Conservation (phyloP, 805 yeast genomes). For the Starmerella bombi region DNA sequence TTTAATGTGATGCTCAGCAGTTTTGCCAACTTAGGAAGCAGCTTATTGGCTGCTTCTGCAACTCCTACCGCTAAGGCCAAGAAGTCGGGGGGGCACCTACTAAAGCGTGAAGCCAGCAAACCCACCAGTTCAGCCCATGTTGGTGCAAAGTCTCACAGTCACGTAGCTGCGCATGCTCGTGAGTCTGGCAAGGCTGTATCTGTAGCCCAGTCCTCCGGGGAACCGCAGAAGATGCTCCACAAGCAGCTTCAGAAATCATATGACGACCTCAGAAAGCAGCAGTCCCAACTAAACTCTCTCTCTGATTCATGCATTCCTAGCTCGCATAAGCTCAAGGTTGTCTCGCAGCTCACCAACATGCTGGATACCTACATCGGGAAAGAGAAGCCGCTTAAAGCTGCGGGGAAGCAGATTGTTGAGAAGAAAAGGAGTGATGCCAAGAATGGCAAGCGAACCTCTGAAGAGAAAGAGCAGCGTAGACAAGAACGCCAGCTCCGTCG, state of each 20-base stretch:
- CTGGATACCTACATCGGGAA: slow-evolving; percentile 3
- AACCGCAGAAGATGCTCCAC: neutral
- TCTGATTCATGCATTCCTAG: slow-evolving; percentile 6
- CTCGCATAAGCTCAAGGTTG: slow-evolving; percentile 6
- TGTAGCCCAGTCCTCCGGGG: neutral
- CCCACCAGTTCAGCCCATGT: neutral
- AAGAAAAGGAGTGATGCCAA: neutral
- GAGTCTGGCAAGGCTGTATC: no score
- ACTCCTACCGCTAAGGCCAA: neutral
- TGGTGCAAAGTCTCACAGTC: neutral
- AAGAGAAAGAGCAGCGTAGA: neutral
- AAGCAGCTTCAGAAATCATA: slow-evolving; percentile 1
- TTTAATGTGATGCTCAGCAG: slow-evolving; percentile 2
- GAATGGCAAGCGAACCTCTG: slow-evolving; percentile 1
- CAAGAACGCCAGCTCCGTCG: neutral
- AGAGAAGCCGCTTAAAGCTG: slow-evolving; percentile 5
- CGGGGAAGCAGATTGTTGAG: slow-evolving; percentile 3
- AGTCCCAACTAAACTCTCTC: slow-evolving; percentile 5
- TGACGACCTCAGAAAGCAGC: slow-evolving; percentile 5
- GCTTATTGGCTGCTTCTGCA: neutral
- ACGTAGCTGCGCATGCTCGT: neutral
- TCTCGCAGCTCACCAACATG: neutral
- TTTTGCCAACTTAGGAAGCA: slow-evolving; percentile 8
- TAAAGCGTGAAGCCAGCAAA: neutral
- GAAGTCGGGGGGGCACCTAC: neutral